phyloP scores from a whole-genome alignment of 2,329 filamentous ascomycete genomes.

The Phaeophleospora eucalypticola region DNA sequence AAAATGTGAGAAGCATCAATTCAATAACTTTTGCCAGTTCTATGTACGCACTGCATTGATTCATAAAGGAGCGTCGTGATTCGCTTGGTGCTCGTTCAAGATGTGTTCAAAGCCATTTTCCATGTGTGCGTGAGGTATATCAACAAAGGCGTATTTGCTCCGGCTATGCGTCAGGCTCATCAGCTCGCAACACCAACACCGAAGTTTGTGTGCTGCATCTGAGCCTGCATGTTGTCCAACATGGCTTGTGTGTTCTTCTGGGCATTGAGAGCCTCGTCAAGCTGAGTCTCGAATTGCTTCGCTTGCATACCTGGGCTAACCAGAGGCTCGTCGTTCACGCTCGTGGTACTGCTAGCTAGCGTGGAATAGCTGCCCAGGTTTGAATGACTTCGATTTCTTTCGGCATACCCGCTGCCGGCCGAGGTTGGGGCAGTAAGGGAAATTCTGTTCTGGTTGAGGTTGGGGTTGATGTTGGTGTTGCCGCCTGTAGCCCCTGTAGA shows the following conservation, averaged over 20 bases:
- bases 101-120: too few relatives aligned
- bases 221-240: not conserved
- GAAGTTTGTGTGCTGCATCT: not conserved
- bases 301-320: slow-evolving; percentile 22
- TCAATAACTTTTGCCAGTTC: too few relatives aligned
- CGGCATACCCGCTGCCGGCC: slow-evolving; percentile 2
- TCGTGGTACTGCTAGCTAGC: not conserved
- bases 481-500: slow-evolving; percentile 6
- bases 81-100: too few relatives aligned
- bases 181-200: not conserved
- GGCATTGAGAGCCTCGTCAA: slow-evolving; percentile 23
- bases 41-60: too few relatives aligned
- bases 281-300: slow-evolving; percentile 13
- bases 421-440: slow-evolving; percentile 5
- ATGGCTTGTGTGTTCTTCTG: slow-evolving; percentile 13
- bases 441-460: too few relatives aligned
- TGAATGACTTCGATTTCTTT: slow-evolving; percentile 10
- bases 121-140: too few relatives aligned
- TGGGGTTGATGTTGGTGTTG: too few relatives aligned
- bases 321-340: slow-evolving; percentile 8
- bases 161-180: too few relatives aligned
- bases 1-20: too few relatives aligned
- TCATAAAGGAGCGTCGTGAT: too few relatives aligned
- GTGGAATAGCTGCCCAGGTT: slow-evolving; percentile 9
- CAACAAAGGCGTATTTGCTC: too few relatives aligned